A percentile compares a stretch with the other conserved stretches of the same genome.
These are phyloP conservation scores for Euptelea pleiosperma DNA, from an alignment of 164 flowering plant genomes.

Conservation along the genomic window DNA sequence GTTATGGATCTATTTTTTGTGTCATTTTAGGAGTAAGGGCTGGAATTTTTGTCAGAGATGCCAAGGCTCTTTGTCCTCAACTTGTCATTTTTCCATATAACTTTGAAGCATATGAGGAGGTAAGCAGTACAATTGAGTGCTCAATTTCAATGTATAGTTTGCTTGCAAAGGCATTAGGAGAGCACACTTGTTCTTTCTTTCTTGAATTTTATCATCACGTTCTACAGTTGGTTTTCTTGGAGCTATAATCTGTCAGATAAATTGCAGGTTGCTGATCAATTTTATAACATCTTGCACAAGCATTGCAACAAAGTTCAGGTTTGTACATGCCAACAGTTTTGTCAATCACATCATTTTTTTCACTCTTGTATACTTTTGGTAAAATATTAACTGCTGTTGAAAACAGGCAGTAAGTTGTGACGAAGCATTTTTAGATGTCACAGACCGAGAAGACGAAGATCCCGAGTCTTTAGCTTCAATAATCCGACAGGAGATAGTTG, in stretches of 20 bases:
- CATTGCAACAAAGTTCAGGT: conserved; percentile 94
- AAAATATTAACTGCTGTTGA: conserved; percentile 11
- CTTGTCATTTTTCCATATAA: conserved; percentile 84
- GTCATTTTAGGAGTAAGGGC: conserved; percentile 65
- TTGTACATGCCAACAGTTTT: conserved; percentile 1
- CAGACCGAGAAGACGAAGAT: conserved; percentile 46
- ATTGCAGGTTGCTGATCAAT: conserved; percentile 92
- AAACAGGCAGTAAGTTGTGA: conserved; percentile 94
- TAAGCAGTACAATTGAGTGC: conserved; percentile 18
- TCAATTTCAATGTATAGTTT: neutral
- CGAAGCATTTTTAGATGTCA: conserved; percentile 89
- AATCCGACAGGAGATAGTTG: conserved; percentile 71
- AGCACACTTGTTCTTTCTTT: neutral
- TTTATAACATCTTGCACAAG: conserved; percentile 81
- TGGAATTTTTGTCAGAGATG: conserved; percentile 95
- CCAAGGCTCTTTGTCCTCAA: conserved; percentile 87
- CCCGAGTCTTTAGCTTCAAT: conserved; percentile 64
- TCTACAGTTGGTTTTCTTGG: neutral
- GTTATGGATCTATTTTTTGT: conserved; percentile 1
- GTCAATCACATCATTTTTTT: neutral
- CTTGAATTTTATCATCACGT: no score
- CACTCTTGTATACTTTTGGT: neutral
- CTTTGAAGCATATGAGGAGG: conserved; percentile 91
- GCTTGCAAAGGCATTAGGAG: neutral
- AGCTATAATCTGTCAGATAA: conserved; percentile 7